These are phyloP conservation scores for Rhynchosporium agropyri DNA, from an alignment of 2,329 filamentous ascomycete species.

Conservation along the genomic window DNA sequence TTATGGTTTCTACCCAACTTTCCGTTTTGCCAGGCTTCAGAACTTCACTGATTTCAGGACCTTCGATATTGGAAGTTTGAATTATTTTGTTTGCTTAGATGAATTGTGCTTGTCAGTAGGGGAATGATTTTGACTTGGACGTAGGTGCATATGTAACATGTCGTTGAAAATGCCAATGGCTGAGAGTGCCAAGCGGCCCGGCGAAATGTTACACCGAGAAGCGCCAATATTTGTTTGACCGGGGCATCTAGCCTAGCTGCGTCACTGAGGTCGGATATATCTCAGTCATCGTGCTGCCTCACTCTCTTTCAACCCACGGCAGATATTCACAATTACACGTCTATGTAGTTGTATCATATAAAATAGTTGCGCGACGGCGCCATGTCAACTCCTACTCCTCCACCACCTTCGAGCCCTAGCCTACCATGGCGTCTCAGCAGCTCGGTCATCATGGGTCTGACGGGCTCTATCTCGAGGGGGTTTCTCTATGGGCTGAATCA, in stretches of 20 bases:
- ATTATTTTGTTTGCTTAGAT: neutral
- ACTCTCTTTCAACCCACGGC: constrained; percentile 27
- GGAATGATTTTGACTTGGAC: neutral
- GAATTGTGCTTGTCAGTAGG: neutral
- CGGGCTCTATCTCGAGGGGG: constrained; percentile 68
- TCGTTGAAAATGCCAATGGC: constrained; percentile 15
- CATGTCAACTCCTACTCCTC: constrained; percentile 28
- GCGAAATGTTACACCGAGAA: constrained; percentile 9
- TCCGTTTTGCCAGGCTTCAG: no score
- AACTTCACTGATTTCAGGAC: no score
- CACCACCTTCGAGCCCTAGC: constrained; percentile 31
- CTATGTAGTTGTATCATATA: constrained; percentile 23
- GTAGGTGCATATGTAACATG: neutral
- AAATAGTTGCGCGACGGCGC: constrained; percentile 29
- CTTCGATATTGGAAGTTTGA: no score
- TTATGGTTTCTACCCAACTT: no score
- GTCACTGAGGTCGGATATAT: constrained; percentile 15
- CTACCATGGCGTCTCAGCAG: constrained; percentile 74
- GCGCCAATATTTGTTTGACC: neutral
- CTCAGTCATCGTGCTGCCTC: constrained; percentile 15
- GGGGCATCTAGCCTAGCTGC: neutral
- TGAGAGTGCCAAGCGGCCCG: constrained; percentile 12
- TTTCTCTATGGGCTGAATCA: constrained; percentile 77
- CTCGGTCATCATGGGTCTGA: constrained; percentile 72
- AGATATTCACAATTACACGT: constrained; percentile 19